Base-by-base conservation (phyloP, 2,329 filamentous ascomycete species). In the Diaporthe velutina region DNA sequence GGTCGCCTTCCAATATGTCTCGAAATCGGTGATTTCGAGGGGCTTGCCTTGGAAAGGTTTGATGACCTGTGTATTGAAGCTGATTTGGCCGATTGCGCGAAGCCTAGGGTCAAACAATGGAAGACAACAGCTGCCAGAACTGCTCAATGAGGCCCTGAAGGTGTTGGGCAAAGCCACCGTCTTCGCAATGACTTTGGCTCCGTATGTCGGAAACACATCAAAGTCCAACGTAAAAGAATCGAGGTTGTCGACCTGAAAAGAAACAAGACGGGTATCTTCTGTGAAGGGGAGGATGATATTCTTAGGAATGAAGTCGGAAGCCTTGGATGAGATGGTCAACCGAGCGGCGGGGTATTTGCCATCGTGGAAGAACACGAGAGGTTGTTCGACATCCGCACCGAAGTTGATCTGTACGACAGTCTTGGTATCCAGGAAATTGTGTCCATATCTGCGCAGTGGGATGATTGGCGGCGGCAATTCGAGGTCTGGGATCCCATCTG, bases 1-100 rank as follows among this genome's bases (percentile, higher is more conserved):
- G 1, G 97, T 99, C 0, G 96, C 96, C 84, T 98, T 99, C 97
- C 97, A 99, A 84, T 99, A 99, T 0, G 97, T 98, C 77, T 98
- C 97, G 79, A 98, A 99, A 81, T 98, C 96, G 1, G 97, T 98
- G 76, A 99, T 98, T 83, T 99, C 97, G 30, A 99, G 87, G 4
- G 97, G 95, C 76, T 95, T 93, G 10, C 97, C 96, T 77, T 93
- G 92, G 85, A 98, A 99, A 0, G 97, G 97, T 81, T 98, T 98
- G 82, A 99, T 97, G 35, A 98, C 95, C 82, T 98, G 96, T 73
- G 95, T 98, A 77, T 94, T 94, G 86, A 99, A 99, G 77, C 92
- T 95, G 78, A 98, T 95, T 80, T 98, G 94, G 8, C 97, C 97
- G 80, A 99, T 98, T 12, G 95, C 94, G 60, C 96, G 92, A 66